Conservation (phyloP, 2,329 filamentous ascomycete species). For the Boeremia lycopersici region DNA sequence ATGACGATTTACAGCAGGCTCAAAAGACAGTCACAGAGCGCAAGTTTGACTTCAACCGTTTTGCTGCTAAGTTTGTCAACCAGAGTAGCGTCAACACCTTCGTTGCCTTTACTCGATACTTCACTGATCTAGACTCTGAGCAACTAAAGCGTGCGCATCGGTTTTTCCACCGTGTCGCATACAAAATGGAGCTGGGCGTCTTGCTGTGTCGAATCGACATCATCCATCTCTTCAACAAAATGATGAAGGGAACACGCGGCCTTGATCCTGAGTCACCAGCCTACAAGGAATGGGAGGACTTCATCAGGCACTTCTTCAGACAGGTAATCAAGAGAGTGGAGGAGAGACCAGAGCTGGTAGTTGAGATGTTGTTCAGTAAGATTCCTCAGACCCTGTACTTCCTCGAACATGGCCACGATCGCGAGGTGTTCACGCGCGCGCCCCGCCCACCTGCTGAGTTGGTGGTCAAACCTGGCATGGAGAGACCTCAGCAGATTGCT, state of each 20-base stretch:
- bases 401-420: slow-evolving; percentile 88
- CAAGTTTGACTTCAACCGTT: slow-evolving; percentile 91
- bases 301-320: slow-evolving; percentile 82
- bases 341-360: slow-evolving; percentile 80
- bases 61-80: slow-evolving; percentile 78
- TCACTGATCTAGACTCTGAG: slow-evolving; percentile 75
- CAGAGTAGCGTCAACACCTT: slow-evolving; percentile 91
- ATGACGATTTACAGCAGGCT: slow-evolving; percentile 73
- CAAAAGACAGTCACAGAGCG: slow-evolving; percentile 77
- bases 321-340: slow-evolving; percentile 84
- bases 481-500: slow-evolving; percentile 70
- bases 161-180: slow-evolving; percentile 91
- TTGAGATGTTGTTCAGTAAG: slow-evolving; percentile 96
- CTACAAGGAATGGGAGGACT: slow-evolving; percentile 89
- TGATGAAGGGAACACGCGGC: slow-evolving; percentile 86
- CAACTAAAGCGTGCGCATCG: slow-evolving; percentile 92
- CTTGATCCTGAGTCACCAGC: slow-evolving; percentile 69
- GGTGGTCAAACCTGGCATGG: slow-evolving; percentile 76
- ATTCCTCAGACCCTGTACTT: slow-evolving; percentile 82
- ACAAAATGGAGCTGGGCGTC: slow-evolving; percentile 91
- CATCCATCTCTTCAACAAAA: slow-evolving; percentile 82
- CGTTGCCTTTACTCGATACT: slow-evolving; percentile 77
- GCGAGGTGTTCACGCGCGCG: slow-evolving; percentile 69
- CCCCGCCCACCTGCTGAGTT: slow-evolving; percentile 78
- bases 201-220: slow-evolving; percentile 92